Conservation (phyloP, 2,329 filamentous ascomycete species). For the Trichoderma atroviride region DNA sequence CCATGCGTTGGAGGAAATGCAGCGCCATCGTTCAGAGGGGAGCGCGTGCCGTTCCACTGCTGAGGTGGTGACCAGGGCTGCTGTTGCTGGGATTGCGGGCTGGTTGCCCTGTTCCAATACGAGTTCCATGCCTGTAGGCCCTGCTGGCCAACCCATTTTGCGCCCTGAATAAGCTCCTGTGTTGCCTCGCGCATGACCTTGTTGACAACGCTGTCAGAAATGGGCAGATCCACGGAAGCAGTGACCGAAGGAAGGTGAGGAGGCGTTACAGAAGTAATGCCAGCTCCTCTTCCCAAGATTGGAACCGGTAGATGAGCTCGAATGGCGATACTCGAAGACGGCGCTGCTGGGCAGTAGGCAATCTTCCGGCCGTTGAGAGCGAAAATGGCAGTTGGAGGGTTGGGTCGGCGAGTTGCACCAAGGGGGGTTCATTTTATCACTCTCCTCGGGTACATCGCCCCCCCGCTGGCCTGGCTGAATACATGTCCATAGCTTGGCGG, state of each 20-base stretch:
- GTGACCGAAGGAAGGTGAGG: conserved; percentile 49
- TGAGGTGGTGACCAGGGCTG: conserved; percentile 50
- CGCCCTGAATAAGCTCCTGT: conserved; percentile 74
- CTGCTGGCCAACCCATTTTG: conserved; percentile 76
- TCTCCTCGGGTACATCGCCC: conserved; percentile 49
- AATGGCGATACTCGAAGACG: conserved; percentile 69
- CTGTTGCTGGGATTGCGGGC: conserved; percentile 44
- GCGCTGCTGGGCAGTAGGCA: conserved; percentile 73
- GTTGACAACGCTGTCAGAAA: conserved; percentile 71
- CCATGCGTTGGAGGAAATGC: conserved; percentile 79
- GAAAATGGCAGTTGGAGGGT: conserved; percentile 64
- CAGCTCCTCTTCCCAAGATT: conserved; percentile 56
- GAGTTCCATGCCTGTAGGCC: conserved; percentile 76
- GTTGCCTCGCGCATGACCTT: conserved; percentile 78
- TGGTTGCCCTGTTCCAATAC: conserved; percentile 69
- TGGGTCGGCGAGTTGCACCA: conserved; percentile 45
- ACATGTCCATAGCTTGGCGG: conserved; percentile 91
- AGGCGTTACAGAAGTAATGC: conserved; percentile 36
- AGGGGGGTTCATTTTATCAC: conserved; percentile 44
- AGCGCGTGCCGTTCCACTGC: conserved; percentile 51
- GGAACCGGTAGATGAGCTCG: conserved; percentile 66
- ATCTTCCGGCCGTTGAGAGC: conserved; percentile 75
- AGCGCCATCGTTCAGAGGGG: conserved; percentile 49
- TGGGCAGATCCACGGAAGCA: conserved; percentile 71
- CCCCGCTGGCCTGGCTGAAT: conserved; percentile 64